phyloP scores from a whole-genome alignment of 345 rosid species.

The Salix viminalis region DNA sequence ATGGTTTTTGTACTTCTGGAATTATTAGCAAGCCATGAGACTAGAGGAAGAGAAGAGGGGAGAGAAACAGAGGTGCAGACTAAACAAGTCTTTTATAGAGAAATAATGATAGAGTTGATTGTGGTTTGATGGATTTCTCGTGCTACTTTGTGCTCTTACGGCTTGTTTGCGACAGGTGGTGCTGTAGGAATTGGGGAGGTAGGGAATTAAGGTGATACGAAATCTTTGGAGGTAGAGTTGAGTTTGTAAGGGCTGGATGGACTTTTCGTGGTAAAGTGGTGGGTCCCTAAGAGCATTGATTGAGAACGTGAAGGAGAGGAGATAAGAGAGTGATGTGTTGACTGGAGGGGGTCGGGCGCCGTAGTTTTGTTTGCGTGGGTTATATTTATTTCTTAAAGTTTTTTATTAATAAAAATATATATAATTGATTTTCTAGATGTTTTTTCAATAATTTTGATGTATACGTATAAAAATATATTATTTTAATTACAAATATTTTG shows the following conservation, averaged over 20 bases:
- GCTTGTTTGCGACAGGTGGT: neutral
- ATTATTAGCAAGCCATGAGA: slow-evolving; percentile 1
- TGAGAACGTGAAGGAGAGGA: slow-evolving; percentile 8
- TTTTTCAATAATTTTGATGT: too few relatives aligned
- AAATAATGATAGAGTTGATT: neutral
- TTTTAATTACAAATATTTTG: too few relatives aligned
- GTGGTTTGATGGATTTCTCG: neutral
- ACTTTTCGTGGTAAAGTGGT: neutral
- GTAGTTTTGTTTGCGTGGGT: too few relatives aligned
- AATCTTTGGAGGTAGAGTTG: neutral
- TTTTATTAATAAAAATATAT: neutral
- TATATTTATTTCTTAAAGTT: too few relatives aligned
- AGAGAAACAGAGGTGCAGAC: neutral
- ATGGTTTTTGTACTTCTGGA: neutral
- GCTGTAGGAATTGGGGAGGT: neutral
- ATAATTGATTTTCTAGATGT: neutral
- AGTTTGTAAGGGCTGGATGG: neutral
- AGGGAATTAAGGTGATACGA: neutral
- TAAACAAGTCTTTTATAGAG: neutral
- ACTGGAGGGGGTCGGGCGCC: neutral
- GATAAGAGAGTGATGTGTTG: slow-evolving; percentile 31
- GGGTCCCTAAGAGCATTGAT: slow-evolving; percentile 27
- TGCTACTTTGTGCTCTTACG: neutral
- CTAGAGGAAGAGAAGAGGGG: neutral
- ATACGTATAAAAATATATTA: too few relatives aligned